Percentiles rank a stretch among this genome's conserved stretches.
Evolutionary conservation across 2,329 filamentous ascomycete species (phyloP).

Genomic region (Nemania serpens): DNA sequence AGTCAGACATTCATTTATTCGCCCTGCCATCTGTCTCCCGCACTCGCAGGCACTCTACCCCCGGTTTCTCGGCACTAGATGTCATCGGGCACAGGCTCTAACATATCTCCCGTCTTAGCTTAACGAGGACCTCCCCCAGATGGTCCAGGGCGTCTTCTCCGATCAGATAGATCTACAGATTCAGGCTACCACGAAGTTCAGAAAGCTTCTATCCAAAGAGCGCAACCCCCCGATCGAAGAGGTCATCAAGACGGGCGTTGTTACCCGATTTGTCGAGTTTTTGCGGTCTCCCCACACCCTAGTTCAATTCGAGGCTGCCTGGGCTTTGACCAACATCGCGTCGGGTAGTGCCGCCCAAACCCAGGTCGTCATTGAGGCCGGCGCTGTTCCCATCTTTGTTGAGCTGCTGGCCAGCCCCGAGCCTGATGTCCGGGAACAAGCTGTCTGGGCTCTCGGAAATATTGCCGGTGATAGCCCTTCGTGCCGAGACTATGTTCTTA

Average conservation of each 20-base stretch:
- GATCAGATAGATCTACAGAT: conserved; percentile 99
- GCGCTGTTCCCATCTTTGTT: conserved; percentile 97
- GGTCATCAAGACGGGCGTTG: conserved; percentile 98
- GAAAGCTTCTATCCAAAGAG: conserved; percentile 97
- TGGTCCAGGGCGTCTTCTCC: conserved; percentile 97
- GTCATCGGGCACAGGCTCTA: conserved; percentile 28
- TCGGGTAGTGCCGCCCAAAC: conserved; percentile 97
- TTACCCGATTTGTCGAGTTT: conserved; percentile 97
- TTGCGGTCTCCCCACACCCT: conserved; percentile 96
- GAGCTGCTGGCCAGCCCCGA: conserved; percentile 94
- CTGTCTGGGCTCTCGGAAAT: conserved; percentile 97
- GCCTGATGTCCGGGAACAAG: conserved; percentile 96
- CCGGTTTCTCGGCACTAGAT: neutral
- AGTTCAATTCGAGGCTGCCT: conserved; percentile 98
- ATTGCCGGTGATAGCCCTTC: conserved; percentile 98
- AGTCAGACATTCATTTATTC: conserved; percentile 38
- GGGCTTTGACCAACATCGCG: conserved; percentile 98
- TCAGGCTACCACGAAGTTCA: conserved; percentile 95
- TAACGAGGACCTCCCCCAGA: conserved; percentile 96
- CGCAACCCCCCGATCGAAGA: conserved; percentile 98
- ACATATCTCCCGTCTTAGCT: conserved; percentile 61
- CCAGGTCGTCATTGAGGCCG: conserved; percentile 97
- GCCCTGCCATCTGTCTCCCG: neutral
- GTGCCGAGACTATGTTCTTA: conserved; percentile 95
- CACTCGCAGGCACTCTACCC: neutral